Percentiles rank a stretch among this genome's conserved stretches.
phyloP scores from a whole-genome alignment of 2,329 filamentous ascomycete genomes.

The Pezicula carpinea region DNA sequence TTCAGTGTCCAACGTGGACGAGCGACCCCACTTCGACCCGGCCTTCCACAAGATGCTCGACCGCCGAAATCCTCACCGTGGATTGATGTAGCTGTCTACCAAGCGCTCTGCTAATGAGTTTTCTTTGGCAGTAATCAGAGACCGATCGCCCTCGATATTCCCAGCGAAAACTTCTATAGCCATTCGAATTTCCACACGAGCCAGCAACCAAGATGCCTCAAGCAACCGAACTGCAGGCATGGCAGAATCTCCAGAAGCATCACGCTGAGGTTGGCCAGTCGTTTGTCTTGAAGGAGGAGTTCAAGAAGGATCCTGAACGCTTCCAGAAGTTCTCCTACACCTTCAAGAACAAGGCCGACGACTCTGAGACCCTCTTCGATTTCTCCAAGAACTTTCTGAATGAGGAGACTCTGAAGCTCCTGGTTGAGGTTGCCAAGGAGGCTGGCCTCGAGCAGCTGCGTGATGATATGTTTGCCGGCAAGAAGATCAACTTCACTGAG shows the following conservation, averaged over 20 bases:
- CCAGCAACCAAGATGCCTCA: conserved; percentile 59
- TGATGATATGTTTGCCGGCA: conserved; percentile 94
- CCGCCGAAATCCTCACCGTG: too few species aligned
- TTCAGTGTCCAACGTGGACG: too few species aligned
- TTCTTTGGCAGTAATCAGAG: too few species aligned
- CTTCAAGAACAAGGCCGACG: conserved; percentile 74
- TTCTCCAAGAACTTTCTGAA: conserved; percentile 99
- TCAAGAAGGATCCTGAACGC: conserved; percentile 79
- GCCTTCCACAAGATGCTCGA: too few species aligned
- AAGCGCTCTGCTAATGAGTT: too few species aligned
- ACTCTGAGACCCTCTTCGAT: conserved; percentile 89
- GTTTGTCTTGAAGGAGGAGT: conserved; percentile 90
- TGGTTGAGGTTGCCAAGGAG: conserved; percentile 88
- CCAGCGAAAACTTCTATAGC: not conserved
- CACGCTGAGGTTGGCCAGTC: conserved; percentile 81
- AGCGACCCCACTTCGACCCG: too few species aligned
- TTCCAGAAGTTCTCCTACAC: conserved; percentile 87
- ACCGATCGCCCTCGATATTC: too few species aligned
- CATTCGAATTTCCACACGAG: not conserved
- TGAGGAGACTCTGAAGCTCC: conserved; percentile 81
- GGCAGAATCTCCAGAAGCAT: conserved; percentile 87
- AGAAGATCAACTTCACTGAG: conserved; percentile 99
- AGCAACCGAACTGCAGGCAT: conserved; percentile 79
- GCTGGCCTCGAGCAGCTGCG: conserved; percentile 88
- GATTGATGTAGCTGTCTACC: too few species aligned